phyloP scores from a whole-genome alignment of 495 filamentous ascomycete species.

The Trichocladium uniseriatum region DNA sequence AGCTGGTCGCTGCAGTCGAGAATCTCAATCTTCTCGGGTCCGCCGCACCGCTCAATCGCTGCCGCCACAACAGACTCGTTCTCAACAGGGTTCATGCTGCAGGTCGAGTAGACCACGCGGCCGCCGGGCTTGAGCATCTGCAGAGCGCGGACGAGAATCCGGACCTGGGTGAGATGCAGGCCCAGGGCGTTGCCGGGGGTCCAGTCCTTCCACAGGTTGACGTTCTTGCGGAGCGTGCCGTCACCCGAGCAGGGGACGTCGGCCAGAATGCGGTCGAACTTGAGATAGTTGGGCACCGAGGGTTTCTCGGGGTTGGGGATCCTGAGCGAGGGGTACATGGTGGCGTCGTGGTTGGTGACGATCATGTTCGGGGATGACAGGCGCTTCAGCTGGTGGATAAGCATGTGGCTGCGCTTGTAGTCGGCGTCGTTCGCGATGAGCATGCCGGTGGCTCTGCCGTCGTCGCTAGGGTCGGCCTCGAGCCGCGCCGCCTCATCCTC shows the following conservation, averaged over 20 bases:
- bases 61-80: constrained; percentile 82
- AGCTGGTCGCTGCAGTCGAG: constrained; percentile 72
- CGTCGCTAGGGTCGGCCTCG: constrained; percentile 54
- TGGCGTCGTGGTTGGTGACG: constrained; percentile 96
- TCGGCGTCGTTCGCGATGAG: constrained; percentile 93
- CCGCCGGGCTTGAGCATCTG: constrained; percentile 96
- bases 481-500: constrained; percentile 40
- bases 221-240: constrained; percentile 85
- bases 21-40: constrained; percentile 67
- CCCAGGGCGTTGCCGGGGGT: constrained; percentile 72
- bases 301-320: constrained; percentile 49
- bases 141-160: constrained; percentile 84
- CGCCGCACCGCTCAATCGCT: constrained; percentile 87
- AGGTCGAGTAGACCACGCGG: constrained; percentile 91
- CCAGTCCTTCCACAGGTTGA: constrained; percentile 92
- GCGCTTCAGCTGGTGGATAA: constrained; percentile 94
- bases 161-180: constrained; percentile 70
- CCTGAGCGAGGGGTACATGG: constrained; percentile 84
- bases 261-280: constrained; percentile 92
- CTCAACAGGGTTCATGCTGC: constrained; percentile 95
- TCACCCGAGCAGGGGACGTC: constrained; percentile 97
- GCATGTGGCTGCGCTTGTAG: constrained; percentile 90
- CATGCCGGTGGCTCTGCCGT: constrained; percentile 80
- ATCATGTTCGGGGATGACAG: constrained; percentile 93
- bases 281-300: constrained; percentile 62